Evolutionary conservation across 2,329 filamentous ascomycete genomes (phyloP), one percentile per base, ranked within the genome.

Genomic region (Knoxdaviesia capensis): DNA sequence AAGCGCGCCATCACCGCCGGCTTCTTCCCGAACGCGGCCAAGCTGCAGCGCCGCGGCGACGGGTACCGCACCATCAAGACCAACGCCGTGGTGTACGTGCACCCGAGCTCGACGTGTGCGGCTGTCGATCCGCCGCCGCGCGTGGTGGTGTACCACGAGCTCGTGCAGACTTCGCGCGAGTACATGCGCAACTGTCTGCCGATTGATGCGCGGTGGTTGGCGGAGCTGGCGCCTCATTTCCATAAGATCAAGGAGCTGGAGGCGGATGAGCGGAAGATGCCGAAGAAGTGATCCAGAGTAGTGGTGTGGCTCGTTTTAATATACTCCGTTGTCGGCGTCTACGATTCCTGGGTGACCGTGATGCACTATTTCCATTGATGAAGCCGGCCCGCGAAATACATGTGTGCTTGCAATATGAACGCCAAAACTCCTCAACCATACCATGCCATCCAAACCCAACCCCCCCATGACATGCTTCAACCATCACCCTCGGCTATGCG

Each of bases 231-330:
- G 47, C 88, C 88, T 47, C 90, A 96, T 62, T 94, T 86, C 54
- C 84, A 94, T 57, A 94, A 93, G 62, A 80, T 82, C 63, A 80
- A 85, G 61, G 86, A 94, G 54, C 58, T 94, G 36, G 88, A 94
- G 53, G 77, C 69, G 11, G 55, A 94, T 50, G 84, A 85, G 53
- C 80, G 84, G 45, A 82, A 62, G 51, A 63, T 63, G 60, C 61
- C 60, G 3, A 62, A 57, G 41, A 49, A 45, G 28, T 9, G 10
- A 33, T 32, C 30, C 6, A 31, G 34, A 31, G 8, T 10, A n/a
- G 31, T 6, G 35, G 32, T 34, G 30, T 7, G 7, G 7, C 6
- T 38, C 4, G 31, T 42, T 37, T 32, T n/a, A 38, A 11, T 37
- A 38, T 33, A 11, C 28, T 10, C 5, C 30, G 31, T 35, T 34